Evolutionary conservation across 495 filamentous ascomycete genomes (phyloP).

Genomic region (Staphylotrichum longicolle): DNA sequence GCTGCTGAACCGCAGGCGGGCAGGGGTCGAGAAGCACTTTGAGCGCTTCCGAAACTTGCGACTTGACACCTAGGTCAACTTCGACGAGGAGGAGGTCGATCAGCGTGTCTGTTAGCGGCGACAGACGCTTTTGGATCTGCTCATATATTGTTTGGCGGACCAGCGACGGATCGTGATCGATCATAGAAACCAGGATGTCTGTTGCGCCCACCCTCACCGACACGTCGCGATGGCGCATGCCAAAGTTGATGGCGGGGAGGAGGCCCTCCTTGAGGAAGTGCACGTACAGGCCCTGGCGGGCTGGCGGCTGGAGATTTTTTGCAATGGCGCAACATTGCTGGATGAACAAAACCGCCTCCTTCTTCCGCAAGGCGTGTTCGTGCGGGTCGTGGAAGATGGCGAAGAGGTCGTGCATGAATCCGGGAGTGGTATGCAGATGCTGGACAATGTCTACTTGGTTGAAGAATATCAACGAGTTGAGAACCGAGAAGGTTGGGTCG

Average conservation of each 20-base stretch:
- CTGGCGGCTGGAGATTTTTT: conserved; percentile 84
- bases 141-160: conserved; percentile 90
- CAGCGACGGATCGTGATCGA: conserved; percentile 93
- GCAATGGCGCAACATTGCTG: conserved; percentile 94
- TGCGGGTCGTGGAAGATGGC: conserved; percentile 71
- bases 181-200: conserved; percentile 88
- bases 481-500: conserved; percentile 94
- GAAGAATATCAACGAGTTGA: conserved; percentile 98
- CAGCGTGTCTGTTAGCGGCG: conserved; percentile 86
- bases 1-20: conserved; percentile 40
- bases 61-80: conserved; percentile 89
- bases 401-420: conserved; percentile 86
- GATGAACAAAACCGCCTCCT: conserved; percentile 93
- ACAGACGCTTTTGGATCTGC: conserved; percentile 79
- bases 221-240: conserved; percentile 78
- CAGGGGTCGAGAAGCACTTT: conserved; percentile 91
- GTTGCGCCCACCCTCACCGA: conserved; percentile 87
- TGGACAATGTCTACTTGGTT: conserved; percentile 97
- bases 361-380: conserved; percentile 68
- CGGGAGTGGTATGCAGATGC: conserved; percentile 75
- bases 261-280: conserved; percentile 88
- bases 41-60: conserved; percentile 92
- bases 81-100: conserved; percentile 91
- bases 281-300: conserved; percentile 74
- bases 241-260: conserved; percentile 86